Evolutionary conservation across 2,329 filamentous ascomycete genomes (phyloP), one percentile per base, ranked within the genome.

Genomic region (Bimuria novae-zelandiae): DNA sequence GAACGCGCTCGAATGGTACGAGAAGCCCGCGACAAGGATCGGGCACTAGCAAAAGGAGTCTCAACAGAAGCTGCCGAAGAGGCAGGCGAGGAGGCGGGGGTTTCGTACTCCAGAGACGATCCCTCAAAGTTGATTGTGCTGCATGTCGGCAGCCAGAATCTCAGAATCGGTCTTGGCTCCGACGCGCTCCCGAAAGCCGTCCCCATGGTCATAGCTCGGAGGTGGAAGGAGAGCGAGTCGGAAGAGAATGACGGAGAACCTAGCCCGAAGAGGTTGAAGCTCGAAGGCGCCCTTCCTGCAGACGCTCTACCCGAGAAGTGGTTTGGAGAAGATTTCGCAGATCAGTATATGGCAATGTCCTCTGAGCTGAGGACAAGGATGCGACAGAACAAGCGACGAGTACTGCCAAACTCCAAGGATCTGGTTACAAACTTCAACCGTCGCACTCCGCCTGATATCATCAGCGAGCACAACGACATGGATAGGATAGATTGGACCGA

Each of bases 401-500:
- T 97, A 14, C 77, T 97, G 44, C 94, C 94, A n/a, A 97, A 97
- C 71, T 97, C 92, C 0, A 96, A 96, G 73, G 94, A 99, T 69
- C 80, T 97, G 53, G 93, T 97, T 1, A 86, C 92, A 60, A 97
- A 96, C 69, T 97, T 90, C 81, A 99, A 99, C 74, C 85, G 89
- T 48, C 84, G 90, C 42, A 89, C 87, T 0, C 86, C 89, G 29
- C 88, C 91, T 6, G 94, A 97, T 62, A 84, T 88, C 43, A 97
- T 99, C 55, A 88, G 89, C 4, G 89, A 94, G 67, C 94, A 97
- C 76, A 99, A 97, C 70, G 94, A 99, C 67, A 90, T 92, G 0
- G 81, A 96, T 62, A 89, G 94, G 60, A 88, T 97, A 45, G 92
- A 97, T 59, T 99, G 94, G 92, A 99, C 94, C 2, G 92, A 97